Evolutionary conservation across 2,329 filamentous ascomycete species (phyloP).

Genomic region (Phoma sp.): DNA sequence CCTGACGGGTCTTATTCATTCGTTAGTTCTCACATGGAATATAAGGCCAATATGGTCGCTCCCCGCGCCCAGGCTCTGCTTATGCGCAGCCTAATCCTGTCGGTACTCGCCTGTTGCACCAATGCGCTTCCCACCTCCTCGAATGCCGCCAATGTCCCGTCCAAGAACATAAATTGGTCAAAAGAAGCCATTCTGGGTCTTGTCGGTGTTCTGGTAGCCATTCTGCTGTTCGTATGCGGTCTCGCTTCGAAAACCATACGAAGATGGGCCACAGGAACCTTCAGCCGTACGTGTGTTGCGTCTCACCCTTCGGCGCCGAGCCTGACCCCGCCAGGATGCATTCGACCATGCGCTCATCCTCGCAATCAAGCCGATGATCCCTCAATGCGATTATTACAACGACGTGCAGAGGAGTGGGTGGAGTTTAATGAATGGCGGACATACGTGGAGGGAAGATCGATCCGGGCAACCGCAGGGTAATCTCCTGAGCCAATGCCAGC

Average conservation of each 20-base stretch:
- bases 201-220: not conserved
- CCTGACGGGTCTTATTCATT: no score
- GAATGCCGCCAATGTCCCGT: not conserved
- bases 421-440: not conserved
- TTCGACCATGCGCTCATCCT: not conserved
- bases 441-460: no score
- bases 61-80: no score
- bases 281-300: not conserved
- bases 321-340: no score
- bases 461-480: no score
- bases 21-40: no score
- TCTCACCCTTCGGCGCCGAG: not conserved
- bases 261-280: not conserved
- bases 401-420: not conserved
- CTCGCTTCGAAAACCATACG: not conserved
- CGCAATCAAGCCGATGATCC: not conserved
- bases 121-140: not conserved
- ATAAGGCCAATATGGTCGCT: no score
- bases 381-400: not conserved
- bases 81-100: no score
- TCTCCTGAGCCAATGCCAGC: no score
- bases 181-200: not conserved
- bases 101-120: not conserved
- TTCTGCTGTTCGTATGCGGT: not conserved
- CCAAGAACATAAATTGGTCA: not conserved